Base-by-base conservation (phyloP, 2,329 filamentous ascomycete species). In the Arthroderma sp. region DNA sequence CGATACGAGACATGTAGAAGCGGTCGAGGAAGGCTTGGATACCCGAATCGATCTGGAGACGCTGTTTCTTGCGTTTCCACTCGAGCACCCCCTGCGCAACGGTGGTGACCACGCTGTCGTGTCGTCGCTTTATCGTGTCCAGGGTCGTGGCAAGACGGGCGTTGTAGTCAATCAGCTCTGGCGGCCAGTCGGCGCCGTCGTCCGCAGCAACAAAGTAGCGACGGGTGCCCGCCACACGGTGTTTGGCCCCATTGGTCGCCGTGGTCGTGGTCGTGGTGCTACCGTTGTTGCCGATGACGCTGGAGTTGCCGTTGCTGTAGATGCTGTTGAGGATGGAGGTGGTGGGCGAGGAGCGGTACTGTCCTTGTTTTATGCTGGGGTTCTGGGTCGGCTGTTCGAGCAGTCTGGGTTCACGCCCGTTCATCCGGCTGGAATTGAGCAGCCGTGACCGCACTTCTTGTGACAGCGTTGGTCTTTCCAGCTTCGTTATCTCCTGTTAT, bases 1-100 rank as follows among this genome's bases (percentile, higher is more conserved):
- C 93, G 68, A 98, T 98, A 61, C 93, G 88, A 47, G 91, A 96
- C 93, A 98, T 98, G 79, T 98, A 98, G 75, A 98, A 98, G 59
- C 93, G 88, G 75, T 98, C 93, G 63, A 98, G 83, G 77, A 98
- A 98, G 57, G 89, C 86, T 72, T 98, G 93, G 59, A 98, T 96
- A 65, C 91, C 94, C 70, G 91, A 86, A 74, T 97, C 93, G 67
- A 98, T 98, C 70, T 97, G 93, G 86, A 97, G 93, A 56, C 93
- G 84, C 79, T 98, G 93, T 61, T 90, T 83, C 70, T 87, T 91
- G 57, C 91, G 88, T 77, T 98, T 98, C 79, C 95, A 98, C 75
- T 98, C 93, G 59, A 97, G 81, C 64, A 98, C 96, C 60, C 93
- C 93, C 73, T 98, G 91, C 4, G 93, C 93, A 74, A 98, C 93